Conservation (phyloP, 371 early-diverging fungal species). For the Rhizomucor pusillus region DNA sequence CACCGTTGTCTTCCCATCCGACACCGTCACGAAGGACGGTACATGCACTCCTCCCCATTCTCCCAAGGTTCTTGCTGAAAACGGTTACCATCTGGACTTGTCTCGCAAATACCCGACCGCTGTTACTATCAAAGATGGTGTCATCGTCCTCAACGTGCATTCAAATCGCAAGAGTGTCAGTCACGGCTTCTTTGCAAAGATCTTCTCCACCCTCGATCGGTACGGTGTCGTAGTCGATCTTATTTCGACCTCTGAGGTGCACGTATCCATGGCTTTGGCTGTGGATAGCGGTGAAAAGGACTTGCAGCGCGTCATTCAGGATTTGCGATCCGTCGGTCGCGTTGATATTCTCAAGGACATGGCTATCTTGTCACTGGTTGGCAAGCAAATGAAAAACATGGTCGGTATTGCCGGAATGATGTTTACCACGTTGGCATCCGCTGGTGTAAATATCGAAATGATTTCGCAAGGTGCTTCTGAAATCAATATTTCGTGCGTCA, state of each 20-base stretch:
- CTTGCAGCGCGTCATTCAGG: constrained; percentile 66
- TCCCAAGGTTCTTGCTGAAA: constrained; percentile 68
- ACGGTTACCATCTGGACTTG: constrained; percentile 71
- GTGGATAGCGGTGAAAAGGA: constrained; percentile 61
- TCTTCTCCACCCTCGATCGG: constrained; percentile 86
- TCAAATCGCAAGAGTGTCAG: constrained; percentile 93
- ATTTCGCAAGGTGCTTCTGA: constrained; percentile 97
- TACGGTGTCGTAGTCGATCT: constrained; percentile 93
- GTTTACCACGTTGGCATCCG: constrained; percentile 88
- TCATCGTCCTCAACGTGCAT: constrained; percentile 91
- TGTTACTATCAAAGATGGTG: constrained; percentile 95
- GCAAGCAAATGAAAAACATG: constrained; percentile 94
- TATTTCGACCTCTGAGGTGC: constrained; percentile 95
- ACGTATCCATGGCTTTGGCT: constrained; percentile 93
- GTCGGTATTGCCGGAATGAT: constrained; percentile 93
- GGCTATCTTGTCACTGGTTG: constrained; percentile 96
- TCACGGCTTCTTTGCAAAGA: constrained; percentile 94
- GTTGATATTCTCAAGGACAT: constrained; percentile 77
- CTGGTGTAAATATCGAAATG: constrained; percentile 96
- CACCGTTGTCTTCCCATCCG: constrained; percentile 86
- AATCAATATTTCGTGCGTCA: constrained; percentile 97
- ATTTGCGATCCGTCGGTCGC: constrained; percentile 27
- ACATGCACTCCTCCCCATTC: constrained; percentile 58
- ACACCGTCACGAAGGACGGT: constrained; percentile 43
- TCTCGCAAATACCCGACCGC: constrained; percentile 87